Evolutionary conservation across 1,284 basidiomycete genomes (phyloP), one percentile per base, ranked within the genome.

Genomic region (Cryptococcus sp.): DNA sequence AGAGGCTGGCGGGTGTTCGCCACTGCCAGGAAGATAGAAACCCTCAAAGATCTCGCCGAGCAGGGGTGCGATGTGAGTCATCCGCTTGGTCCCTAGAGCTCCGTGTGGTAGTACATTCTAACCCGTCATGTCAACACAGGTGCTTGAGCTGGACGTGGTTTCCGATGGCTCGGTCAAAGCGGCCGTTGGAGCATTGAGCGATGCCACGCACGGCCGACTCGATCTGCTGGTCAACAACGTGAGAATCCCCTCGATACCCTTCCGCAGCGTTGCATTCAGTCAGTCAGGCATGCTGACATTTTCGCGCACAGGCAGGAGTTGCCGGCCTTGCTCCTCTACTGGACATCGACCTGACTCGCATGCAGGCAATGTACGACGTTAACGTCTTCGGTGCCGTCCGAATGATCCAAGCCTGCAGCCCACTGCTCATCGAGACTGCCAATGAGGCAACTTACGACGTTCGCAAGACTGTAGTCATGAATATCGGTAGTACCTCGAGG

Each of bases 371-470:
- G 54, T 61, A 57, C 59, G 67, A 71, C 20, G 52, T 66, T 47
- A 63, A 71, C 53, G 58, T 61, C 39, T 50, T 68, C 19, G 67
- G 55, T 15, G 58, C 60, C 1, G 38, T 71, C 2, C 48, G 60
- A 1, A 40, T 67, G 25, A 52, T 50, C 11, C 69, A 71, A 41
- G 64, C 58, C 1, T 65, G 61, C 46, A 35, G 42, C 4, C 46
- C 52, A 13, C 35, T 47, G 5, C 30, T 54, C n/a, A 35, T 54
- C 27, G 25, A 54, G 27, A 23, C 52, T 11, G 52, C 45, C 5
- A 45, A 45, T 8, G 42, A 22, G 4, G 42, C n/a, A 15, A 11
- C 42, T 45, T 6, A 39, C 23, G 17, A 42, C 6, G 45, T n/a
- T 10, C 43, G 30, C 27, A 47, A 48, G 45, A 54, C 43, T 19